These are phyloP conservation scores for Botrytis paeoniae DNA, from an alignment of 2,329 filamentous ascomycete species.

Conservation along the genomic window DNA sequence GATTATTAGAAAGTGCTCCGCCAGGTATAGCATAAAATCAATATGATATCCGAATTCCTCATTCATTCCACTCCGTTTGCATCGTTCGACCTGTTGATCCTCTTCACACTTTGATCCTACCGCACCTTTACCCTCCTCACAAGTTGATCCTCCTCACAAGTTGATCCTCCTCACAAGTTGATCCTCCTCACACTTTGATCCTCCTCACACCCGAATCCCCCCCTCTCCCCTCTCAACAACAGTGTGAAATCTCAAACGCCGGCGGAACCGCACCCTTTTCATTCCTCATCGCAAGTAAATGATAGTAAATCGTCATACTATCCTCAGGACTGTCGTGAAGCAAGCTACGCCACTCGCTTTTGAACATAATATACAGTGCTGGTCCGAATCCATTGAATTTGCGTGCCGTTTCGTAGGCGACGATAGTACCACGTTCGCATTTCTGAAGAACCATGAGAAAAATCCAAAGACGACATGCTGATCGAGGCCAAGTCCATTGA, in stretches of 20 bases:
- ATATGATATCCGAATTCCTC: not conserved
- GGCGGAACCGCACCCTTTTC: not conserved
- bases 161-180: too few relatives aligned
- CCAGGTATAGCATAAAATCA: not conserved
- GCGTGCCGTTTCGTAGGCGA: not conserved
- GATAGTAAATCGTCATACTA: not conserved
- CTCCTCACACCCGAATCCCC: too few relatives aligned
- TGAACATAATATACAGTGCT: not conserved
- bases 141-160: fast-evolving
- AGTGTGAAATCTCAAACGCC: not conserved
- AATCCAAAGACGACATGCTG: not conserved
- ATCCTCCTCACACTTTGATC: too few relatives aligned
- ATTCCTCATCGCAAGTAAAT: not conserved
- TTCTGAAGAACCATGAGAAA: not conserved
- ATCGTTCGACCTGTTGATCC: not conserved
- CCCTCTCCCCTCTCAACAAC: not conserved
- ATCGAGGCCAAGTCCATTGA: not conserved
- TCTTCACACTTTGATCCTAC: not conserved
- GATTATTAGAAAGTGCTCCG: not conserved
- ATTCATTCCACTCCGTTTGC: not conserved
- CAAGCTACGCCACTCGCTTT: not conserved
- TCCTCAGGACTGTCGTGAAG: not conserved
- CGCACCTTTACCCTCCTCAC: not conserved
- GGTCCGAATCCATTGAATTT: not conserved
- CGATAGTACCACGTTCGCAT: not conserved